These are phyloP conservation scores for Aspergillus nidulans DNA, from an alignment of 495 filamentous ascomycete species.

Conservation along the genomic window DNA sequence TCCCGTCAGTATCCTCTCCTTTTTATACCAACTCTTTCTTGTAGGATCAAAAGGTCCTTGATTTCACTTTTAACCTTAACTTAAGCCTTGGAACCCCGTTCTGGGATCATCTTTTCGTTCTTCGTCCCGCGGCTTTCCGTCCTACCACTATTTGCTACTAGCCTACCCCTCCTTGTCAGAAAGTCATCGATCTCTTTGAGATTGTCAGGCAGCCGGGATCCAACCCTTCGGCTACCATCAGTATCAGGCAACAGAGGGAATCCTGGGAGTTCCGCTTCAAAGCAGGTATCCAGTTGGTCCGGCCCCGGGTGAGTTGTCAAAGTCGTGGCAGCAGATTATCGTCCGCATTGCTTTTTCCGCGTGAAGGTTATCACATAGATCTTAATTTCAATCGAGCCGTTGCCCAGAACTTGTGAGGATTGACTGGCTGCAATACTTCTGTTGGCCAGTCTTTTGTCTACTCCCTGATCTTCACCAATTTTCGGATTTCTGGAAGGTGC, in stretches of 20 bases:
- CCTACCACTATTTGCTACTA: not conserved
- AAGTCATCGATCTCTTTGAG: not conserved
- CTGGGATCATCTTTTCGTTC: not conserved
- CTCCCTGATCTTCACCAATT: slow-evolving; percentile 8
- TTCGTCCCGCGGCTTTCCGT: slow-evolving; percentile 1
- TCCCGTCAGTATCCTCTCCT: not conserved
- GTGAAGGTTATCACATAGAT: not conserved
- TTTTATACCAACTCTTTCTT: not conserved
- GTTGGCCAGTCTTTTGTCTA: not conserved
- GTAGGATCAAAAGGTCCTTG: not conserved
- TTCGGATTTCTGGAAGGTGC: slow-evolving; percentile 8
- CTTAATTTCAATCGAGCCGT: not conserved
- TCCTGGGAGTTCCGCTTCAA: not conserved
- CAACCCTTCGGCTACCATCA: not conserved
- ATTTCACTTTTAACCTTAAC: not conserved
- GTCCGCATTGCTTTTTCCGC: slow-evolving; percentile 1
- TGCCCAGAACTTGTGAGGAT: slow-evolving; percentile 6
- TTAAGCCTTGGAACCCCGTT: not conserved
- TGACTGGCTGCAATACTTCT: not conserved
- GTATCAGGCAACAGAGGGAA: not conserved
- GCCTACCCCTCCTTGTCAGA: slow-evolving; percentile 4
- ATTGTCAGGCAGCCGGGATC: not conserved
- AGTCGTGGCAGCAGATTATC: not conserved
- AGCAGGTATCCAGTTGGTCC: not conserved
- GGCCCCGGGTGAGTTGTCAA: slow-evolving; percentile 5